Evolutionary conservation across 768 basidiomycete species (phyloP).

Genomic region (Mycena vitilis): DNA sequence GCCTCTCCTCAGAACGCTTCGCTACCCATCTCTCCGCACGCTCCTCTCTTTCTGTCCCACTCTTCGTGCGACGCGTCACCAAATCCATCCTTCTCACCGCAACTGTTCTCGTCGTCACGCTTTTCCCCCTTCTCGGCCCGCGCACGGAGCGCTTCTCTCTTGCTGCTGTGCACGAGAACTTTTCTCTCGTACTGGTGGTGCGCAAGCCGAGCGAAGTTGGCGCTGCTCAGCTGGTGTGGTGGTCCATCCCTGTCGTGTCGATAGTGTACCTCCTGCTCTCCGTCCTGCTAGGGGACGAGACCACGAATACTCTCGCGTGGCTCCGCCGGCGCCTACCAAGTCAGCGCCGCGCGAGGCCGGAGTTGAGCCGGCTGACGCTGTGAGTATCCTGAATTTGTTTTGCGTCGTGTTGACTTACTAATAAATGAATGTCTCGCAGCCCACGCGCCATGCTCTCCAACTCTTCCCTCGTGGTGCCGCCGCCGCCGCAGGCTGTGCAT

Average conservation of each 20-base stretch:
- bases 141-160: conserved; percentile 42
- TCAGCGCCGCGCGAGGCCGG: conserved; percentile 9
- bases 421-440: background rate
- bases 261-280: conserved; percentile 51
- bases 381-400: background rate
- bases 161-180: conserved; percentile 47
- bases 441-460: conserved; percentile 33
- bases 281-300: conserved; percentile 53
- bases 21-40: conserved; percentile 21
- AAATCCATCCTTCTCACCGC: conserved; percentile 14
- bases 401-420: background rate
- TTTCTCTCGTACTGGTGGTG: conserved; percentile 48
- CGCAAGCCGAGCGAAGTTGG: conserved; percentile 39
- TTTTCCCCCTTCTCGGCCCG: conserved; percentile 44
- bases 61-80: conserved; percentile 25
- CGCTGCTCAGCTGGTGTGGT: conserved; percentile 51
- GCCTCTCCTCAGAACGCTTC: conserved; percentile 16
- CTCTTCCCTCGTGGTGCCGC: conserved; percentile 38
- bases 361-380: conserved; percentile 24
- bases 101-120: conserved; percentile 21
- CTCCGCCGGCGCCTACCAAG: conserved; percentile 33
- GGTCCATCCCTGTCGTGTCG: conserved; percentile 53
- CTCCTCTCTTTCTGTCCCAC: conserved; percentile 14
- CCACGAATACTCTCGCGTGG: conserved; percentile 51
- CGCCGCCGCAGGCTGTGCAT: conserved; percentile 31